Percentiles rank a stretch among this genome's conserved stretches.
Evolutionary conservation across 83 land plant species (phyloP).

Genomic region (Picea abies): DNA sequence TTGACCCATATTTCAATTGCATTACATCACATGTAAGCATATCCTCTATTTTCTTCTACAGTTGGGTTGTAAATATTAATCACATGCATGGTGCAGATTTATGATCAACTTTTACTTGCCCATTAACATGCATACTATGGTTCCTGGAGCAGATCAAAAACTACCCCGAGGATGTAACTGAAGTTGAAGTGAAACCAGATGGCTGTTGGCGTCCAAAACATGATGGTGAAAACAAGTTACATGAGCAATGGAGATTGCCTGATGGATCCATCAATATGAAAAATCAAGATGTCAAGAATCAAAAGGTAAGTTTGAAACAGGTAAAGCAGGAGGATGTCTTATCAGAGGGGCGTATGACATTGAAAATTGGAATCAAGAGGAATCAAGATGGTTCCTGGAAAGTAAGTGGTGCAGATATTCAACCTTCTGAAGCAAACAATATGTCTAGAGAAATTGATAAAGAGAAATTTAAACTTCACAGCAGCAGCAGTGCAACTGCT

Average conservation of each 20-base stretch:
- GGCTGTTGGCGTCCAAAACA: slow-evolving; percentile 93
- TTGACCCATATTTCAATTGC: slow-evolving; percentile 91
- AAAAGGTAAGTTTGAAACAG: slow-evolving; percentile 18
- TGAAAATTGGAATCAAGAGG: slow-evolving; percentile 75
- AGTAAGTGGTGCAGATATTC: slow-evolving; percentile 51
- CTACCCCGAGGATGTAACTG: slow-evolving; percentile 89
- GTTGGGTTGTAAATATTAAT: neutral
- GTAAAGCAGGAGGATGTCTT: slow-evolving; percentile 57
- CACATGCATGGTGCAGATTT: neutral
- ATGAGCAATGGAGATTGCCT: slow-evolving; percentile 72
- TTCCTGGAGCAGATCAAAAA: slow-evolving; percentile 49
- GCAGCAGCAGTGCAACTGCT: slow-evolving; percentile 84
- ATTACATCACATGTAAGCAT: slow-evolving; percentile 63
- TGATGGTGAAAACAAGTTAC: slow-evolving; percentile 48
- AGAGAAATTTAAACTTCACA: slow-evolving; percentile 27
- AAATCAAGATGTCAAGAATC: slow-evolving; percentile 29
- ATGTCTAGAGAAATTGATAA: slow-evolving; percentile 17
- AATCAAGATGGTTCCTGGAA: slow-evolving; percentile 82
- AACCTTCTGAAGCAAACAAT: slow-evolving; percentile 26
- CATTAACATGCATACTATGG: neutral
- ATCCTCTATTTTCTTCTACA: neutral
- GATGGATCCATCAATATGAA: slow-evolving; percentile 49
- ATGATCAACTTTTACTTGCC: neutral
- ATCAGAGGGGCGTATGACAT: slow-evolving; percentile 51
- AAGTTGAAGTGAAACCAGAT: slow-evolving; percentile 93